Conservation (phyloP, 73 alveolate genomes). For the Effrenium voratum region DNA sequence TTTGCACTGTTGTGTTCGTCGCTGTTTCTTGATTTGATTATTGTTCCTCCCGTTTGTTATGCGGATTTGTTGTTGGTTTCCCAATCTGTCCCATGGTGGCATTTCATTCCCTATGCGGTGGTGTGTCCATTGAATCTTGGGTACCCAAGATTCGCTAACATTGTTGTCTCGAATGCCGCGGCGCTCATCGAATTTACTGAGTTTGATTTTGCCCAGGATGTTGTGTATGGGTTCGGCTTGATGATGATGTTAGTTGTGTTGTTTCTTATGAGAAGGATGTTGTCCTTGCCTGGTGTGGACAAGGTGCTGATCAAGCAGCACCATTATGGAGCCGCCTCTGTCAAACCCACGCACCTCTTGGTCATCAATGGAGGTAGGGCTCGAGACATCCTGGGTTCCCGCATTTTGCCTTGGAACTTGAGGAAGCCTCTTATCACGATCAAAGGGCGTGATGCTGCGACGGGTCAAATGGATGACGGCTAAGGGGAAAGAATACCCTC, state of each 20-base stretch:
- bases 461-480: no score
- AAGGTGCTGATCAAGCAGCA: no score
- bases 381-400: no score
- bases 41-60: not conserved
- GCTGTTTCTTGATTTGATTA: not conserved
- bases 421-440: no score
- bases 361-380: no score
- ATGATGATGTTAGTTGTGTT: not conserved
- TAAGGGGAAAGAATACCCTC: no score
- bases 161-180: not conserved
- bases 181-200: not conserved
- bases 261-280: no score
- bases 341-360: no score
- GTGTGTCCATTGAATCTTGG: not conserved
- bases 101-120: not conserved
- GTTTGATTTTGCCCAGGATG: not conserved
- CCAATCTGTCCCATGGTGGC: not conserved
- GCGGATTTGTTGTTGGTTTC: not conserved
- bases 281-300: no score
- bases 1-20: not conserved
- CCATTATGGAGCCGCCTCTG: no score
- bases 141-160: not conserved
- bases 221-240: not conserved
- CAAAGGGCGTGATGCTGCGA: no score
- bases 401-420: no score